phyloP scores from a whole-genome alignment of 2,329 filamentous ascomycete genomes.

The Colletotrichum caudatum region DNA sequence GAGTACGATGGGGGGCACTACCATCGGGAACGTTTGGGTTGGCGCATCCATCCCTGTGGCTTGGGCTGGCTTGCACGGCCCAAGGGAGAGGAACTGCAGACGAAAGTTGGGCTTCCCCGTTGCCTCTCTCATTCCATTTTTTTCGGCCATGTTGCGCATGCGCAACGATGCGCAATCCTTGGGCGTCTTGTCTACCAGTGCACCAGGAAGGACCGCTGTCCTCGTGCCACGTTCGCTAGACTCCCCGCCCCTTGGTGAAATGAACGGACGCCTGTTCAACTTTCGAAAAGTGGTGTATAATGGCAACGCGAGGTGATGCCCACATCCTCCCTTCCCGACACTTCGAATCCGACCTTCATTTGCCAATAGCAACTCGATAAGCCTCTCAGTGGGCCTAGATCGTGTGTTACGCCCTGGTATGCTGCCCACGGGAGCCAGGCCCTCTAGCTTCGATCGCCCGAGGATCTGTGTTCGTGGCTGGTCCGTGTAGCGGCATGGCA shows the following conservation, averaged over 20 bases:
- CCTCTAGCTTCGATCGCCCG: not conserved
- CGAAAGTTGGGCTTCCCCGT: not conserved
- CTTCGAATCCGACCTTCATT: conserved; percentile 1
- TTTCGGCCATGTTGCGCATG: conserved; percentile 2
- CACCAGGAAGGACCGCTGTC: not conserved
- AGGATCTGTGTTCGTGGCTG: conserved; percentile 14
- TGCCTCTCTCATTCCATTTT: not conserved
- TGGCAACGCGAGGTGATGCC: not conserved
- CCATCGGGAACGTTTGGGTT: conserved; percentile 6
- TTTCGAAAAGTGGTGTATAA: conserved; percentile 1
- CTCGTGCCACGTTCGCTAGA: not conserved
- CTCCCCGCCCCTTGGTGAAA: not conserved
- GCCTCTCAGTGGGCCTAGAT: conserved; percentile 5
- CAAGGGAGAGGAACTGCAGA: not conserved
- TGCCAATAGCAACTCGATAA: not conserved
- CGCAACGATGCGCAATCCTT: conserved; percentile 12
- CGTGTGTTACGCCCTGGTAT: conserved; percentile 3
- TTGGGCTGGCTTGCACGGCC: not conserved
- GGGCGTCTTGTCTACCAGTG: not conserved
- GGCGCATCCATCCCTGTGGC: not conserved
- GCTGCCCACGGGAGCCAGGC: conserved; percentile 17
- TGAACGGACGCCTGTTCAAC: not conserved
- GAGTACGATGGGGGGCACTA: conserved; percentile 3
- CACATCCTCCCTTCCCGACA: not conserved
- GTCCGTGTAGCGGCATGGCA: conserved; percentile 9